Percentiles rank a stretch among this genome's conserved stretches.
Evolutionary conservation across 1,284 basidiomycete genomes (phyloP).

Genomic region (Ustilago bromivora): DNA sequence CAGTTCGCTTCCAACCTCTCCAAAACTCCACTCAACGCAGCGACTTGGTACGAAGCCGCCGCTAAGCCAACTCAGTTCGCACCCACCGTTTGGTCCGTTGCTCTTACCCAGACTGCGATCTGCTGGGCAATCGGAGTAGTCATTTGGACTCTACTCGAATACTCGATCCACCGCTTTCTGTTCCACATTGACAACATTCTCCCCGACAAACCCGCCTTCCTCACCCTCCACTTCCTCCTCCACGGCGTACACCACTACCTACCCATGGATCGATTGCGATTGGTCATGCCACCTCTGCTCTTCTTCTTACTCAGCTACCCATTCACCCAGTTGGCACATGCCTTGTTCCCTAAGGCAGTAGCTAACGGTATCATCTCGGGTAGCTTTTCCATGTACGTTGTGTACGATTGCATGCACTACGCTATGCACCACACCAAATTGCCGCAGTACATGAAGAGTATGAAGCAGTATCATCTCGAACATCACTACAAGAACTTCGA

Average conservation of each 20-base stretch:
- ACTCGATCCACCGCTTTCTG: conserved; percentile 93
- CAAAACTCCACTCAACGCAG: conserved; percentile 30
- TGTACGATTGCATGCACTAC: conserved; percentile 70
- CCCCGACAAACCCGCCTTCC: conserved; percentile 83
- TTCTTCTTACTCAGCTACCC: conserved; percentile 85
- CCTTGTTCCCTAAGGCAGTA: conserved; percentile 81
- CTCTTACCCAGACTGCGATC: conserved; percentile 71
- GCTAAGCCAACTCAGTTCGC: conserved; percentile 71
- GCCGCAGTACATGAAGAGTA: conserved; percentile 85
- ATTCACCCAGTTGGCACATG: conserved; percentile 87
- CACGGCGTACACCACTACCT: conserved; percentile 98
- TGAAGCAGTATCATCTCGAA: conserved; percentile 98
- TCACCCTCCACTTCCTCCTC: conserved; percentile 90
- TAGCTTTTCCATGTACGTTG: conserved; percentile 88
- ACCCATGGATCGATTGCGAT: conserved; percentile 85
- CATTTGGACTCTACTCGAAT: conserved; percentile 96
- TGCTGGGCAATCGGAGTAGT: conserved; percentile 84
- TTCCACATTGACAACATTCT: conserved; percentile 95
- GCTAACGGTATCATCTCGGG: conserved; percentile 96
- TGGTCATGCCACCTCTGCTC: conserved; percentile 95
- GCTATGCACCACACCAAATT: conserved; percentile 72
- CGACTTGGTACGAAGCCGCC: conserved; percentile 71
- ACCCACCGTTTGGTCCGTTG: conserved; percentile 34
- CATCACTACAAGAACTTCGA: conserved; percentile 92
- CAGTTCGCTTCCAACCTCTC: conserved; percentile 76